A percentile compares a stretch with the other conserved stretches of the same genome.
These are phyloP conservation scores for Nepenthes alata DNA, from an alignment of 179 eudicot species.

Conservation along the genomic window DNA sequence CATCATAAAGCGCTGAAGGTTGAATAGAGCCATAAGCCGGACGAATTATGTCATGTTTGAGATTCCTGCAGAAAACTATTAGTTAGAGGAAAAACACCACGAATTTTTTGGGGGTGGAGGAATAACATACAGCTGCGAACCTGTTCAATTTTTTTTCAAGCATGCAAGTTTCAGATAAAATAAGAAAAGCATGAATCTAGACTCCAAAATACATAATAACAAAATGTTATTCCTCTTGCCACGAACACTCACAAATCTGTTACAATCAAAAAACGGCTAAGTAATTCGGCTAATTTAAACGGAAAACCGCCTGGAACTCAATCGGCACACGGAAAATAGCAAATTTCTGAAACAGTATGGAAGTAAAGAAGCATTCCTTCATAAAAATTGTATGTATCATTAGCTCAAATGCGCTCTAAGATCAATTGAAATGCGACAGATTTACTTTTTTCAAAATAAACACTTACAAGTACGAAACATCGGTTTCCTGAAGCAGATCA, in stretches of 20 bases:
- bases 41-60: constrained; percentile 31
- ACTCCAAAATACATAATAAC: no score
- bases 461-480: constrained; percentile 80
- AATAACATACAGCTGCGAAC: background rate
- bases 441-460: background rate
- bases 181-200: background rate
- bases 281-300: no score
- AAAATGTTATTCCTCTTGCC: no score
- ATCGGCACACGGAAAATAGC: no score
- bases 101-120: background rate
- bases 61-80: constrained; percentile 36
- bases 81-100: constrained; percentile 6
- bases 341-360: no score
- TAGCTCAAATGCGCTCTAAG: background rate
- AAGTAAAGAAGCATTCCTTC: background rate
- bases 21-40: constrained; percentile 24
- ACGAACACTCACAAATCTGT: no score
- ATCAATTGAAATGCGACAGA: background rate
- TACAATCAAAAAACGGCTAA: no score
- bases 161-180: no score
- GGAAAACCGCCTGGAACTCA: no score
- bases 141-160: no score
- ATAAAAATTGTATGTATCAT: background rate
- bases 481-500: constrained; percentile 57
- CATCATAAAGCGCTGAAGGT: constrained; percentile 43